phyloP scores from a whole-genome alignment of 768 basidiomycete species.

The Boletus vermiculosoides region DNA sequence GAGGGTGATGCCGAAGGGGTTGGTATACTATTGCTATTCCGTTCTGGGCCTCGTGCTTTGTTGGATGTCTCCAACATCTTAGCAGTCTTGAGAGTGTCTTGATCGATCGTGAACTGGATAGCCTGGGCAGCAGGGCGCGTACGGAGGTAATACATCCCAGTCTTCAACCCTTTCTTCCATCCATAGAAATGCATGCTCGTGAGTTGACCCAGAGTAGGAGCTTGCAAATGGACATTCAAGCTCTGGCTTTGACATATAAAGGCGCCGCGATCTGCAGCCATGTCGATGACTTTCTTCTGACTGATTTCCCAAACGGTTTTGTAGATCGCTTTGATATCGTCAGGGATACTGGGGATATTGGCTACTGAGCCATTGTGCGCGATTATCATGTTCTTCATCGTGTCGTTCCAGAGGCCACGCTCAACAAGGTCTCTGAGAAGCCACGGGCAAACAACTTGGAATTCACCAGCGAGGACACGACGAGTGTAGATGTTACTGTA shows the following conservation, averaged over 20 bases:
- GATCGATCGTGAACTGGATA: slow-evolving; percentile 96
- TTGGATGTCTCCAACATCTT: slow-evolving; percentile 25
- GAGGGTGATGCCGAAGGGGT: slow-evolving; percentile 29
- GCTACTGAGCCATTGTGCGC: slow-evolving; percentile 91
- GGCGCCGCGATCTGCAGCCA: slow-evolving; percentile 98
- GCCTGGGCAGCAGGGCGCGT: slow-evolving; percentile 94
- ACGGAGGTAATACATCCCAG: slow-evolving; percentile 97
- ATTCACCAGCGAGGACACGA: slow-evolving; percentile 98
- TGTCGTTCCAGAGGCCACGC: slow-evolving; percentile 92
- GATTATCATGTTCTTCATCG: slow-evolving; percentile 99
- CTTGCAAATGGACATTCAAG: slow-evolving; percentile 88
- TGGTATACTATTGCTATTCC: slow-evolving; percentile 17
- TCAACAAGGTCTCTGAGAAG: slow-evolving; percentile 97
- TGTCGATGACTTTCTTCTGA: slow-evolving; percentile 97
- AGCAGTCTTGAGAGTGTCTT: slow-evolving; percentile 66
- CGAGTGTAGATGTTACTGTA: slow-evolving; percentile 96
- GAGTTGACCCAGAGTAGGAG: slow-evolving; percentile 87
- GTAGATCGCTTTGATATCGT: slow-evolving; percentile 95
- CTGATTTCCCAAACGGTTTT: slow-evolving; percentile 99
- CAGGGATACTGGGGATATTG: slow-evolving; percentile 84
- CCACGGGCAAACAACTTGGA: slow-evolving; percentile 99
- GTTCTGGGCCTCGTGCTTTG: slow-evolving; percentile 18
- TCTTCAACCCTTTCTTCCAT: slow-evolving; percentile 99
- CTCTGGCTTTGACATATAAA: slow-evolving; percentile 97
- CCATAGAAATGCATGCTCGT: slow-evolving; percentile 98